Evolutionary conservation across 768 basidiomycete genomes (phyloP).

Genomic region (Asterophora lycoperdoides): DNA sequence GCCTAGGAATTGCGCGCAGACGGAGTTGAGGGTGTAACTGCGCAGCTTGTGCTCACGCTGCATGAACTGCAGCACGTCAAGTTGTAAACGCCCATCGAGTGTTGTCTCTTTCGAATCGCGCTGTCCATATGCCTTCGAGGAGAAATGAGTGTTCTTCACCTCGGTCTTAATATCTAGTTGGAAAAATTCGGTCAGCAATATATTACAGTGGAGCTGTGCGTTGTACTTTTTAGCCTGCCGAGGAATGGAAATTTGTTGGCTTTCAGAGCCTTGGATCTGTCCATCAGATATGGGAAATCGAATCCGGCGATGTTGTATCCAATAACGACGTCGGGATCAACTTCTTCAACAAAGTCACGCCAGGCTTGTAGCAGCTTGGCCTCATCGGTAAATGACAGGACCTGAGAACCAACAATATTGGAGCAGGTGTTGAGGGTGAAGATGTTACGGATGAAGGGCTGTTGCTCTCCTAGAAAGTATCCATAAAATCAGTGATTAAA

Average conservation of each 20-base stretch:
- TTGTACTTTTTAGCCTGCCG: constrained; percentile 69
- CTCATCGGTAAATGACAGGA: constrained; percentile 79
- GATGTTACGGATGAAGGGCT: constrained; percentile 94
- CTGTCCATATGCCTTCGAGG: constrained; percentile 95
- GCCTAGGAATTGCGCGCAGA: constrained; percentile 95
- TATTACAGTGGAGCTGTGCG: neutral
- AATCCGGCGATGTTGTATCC: constrained; percentile 95
- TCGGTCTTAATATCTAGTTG: constrained; percentile 65
- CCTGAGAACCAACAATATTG: constrained; percentile 97
- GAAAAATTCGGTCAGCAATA: neutral
- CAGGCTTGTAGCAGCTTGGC: constrained; percentile 71
- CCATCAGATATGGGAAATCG: constrained; percentile 95
- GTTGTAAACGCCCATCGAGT: constrained; percentile 89
- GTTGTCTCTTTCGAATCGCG: constrained; percentile 93
- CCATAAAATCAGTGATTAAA: too few relatives aligned
- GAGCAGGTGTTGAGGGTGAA: constrained; percentile 95
- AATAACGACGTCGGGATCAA: constrained; percentile 93
- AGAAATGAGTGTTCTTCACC: constrained; percentile 93
- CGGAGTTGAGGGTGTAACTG: constrained; percentile 95
- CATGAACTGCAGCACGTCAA: constrained; percentile 97
- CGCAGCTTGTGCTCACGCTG: constrained; percentile 97
- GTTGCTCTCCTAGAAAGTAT: constrained; percentile 62
- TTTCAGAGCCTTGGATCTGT: constrained; percentile 83
- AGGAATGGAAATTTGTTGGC: constrained; percentile 64
- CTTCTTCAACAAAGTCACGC: constrained; percentile 84